These are phyloP conservation scores for Leccinum glutinopallens DNA, from an alignment of 1,284 basidiomycete species.

Conservation along the genomic window DNA sequence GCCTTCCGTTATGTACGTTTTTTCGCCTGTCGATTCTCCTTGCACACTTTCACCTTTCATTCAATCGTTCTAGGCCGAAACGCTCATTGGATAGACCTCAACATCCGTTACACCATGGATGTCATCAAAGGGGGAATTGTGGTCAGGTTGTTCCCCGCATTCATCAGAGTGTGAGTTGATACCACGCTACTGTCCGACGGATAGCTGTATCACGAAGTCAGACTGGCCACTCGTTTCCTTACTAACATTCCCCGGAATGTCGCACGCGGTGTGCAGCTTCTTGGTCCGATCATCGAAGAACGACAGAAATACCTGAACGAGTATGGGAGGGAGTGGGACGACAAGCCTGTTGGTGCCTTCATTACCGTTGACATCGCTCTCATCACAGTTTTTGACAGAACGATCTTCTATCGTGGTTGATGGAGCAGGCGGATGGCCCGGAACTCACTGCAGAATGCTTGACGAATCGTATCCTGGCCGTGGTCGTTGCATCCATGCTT, in stretches of 20 bases:
- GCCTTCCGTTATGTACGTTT: constrained; percentile 41
- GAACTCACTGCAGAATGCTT: constrained; percentile 35
- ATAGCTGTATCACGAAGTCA: neutral
- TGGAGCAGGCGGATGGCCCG: constrained; percentile 36
- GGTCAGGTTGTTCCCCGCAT: constrained; percentile 40
- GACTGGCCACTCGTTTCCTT: constrained; percentile 8
- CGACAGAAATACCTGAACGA: constrained; percentile 36
- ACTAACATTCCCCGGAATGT: neutral
- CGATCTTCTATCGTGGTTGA: constrained; percentile 42
- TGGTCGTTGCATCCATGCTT: constrained; percentile 38
- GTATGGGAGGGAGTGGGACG: constrained; percentile 37
- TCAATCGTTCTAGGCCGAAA: constrained; percentile 39
- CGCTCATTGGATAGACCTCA: constrained; percentile 39
- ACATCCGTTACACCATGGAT: constrained; percentile 36
- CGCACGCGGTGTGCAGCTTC: constrained; percentile 25
- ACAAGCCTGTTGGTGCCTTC: constrained; percentile 38
- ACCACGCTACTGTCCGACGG: no score
- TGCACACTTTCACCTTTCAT: neutral
- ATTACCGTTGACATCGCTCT: neutral
- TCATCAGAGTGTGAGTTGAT: constrained; percentile 41
- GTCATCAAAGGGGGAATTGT: constrained; percentile 29
- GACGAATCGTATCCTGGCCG: constrained; percentile 33
- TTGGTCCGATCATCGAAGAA: constrained; percentile 42
- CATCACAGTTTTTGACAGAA: constrained; percentile 34
- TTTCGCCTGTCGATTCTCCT: neutral